Evolutionary conservation across 129 eudicot genomes (phyloP), one percentile per base, ranked within the genome.

Genomic region (Oenanthe sinensis): DNA sequence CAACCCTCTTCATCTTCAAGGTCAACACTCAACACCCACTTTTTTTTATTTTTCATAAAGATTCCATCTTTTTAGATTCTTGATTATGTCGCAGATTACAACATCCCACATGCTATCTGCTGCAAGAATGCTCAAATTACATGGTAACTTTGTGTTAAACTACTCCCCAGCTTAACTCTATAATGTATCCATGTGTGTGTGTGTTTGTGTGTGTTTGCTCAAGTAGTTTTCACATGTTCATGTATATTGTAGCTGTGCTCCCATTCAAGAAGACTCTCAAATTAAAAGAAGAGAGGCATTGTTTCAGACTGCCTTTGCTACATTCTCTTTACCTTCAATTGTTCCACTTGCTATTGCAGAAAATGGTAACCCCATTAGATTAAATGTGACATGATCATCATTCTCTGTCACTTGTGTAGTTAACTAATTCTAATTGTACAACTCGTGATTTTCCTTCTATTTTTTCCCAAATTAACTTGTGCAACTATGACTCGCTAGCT

Each of bases 201-300:
- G 13, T 16, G 5, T n/a, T n/a, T 26, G 13, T 24, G 58, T 58
- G 19, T 1, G 22, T 15, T 30, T 30, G 19, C 40, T 68, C n/a
- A 36, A 0, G 36, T 54, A 62, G 28, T 33, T n/a, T 63, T 75
- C 30, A 48, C 68, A 20, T 58, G 4, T 10, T 74, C 42, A 69
- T 69, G 58, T 28, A 37, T 69, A 11, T 20, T 36, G 24, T 72
- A 42, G 71, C 88, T 87, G 90, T 77, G 74, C 74, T 77, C 49
- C 20, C 20, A 55, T 79, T 79, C 62, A 71, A 37, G 82, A 88
- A 68, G 84, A 78, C 77, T 75, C 86, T 40, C 75, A 82, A 81
- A 77, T 70, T 84, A 84, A 83, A 75, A 90, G 98, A 85, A 88
- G 98, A 83, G 87, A 87, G 77, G 84, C 88, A 22, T 69, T 90